Evolutionary conservation across 2,329 filamentous ascomycete genomes (phyloP).

Genomic region (Westerdykella aurantiaca): DNA sequence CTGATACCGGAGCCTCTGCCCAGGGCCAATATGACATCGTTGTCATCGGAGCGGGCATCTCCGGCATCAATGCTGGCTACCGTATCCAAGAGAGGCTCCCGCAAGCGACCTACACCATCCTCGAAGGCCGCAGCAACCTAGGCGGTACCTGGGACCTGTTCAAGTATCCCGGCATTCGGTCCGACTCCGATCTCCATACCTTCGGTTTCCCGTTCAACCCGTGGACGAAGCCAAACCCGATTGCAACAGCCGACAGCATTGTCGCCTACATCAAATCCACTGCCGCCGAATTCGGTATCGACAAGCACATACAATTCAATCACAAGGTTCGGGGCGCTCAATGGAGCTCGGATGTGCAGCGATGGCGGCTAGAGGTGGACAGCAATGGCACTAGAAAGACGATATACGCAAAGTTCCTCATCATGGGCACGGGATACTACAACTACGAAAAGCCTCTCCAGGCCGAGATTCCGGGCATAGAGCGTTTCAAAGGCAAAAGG

Average conservation of each 20-base stretch:
- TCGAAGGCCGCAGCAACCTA: slow-evolving; percentile 60
- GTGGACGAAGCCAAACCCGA: slow-evolving; percentile 51
- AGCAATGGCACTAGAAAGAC: slow-evolving; percentile 32
- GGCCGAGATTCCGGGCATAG: slow-evolving; percentile 59
- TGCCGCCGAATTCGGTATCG: slow-evolving; percentile 41
- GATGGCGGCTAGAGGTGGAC: slow-evolving; percentile 40
- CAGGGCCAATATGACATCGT: slow-evolving; percentile 41
- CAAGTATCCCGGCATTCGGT: slow-evolving; percentile 64
- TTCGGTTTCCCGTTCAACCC: slow-evolving; percentile 62
- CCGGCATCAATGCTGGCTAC: slow-evolving; percentile 70
- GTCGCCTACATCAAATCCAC: slow-evolving; percentile 42
- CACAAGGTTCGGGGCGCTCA: slow-evolving; percentile 39
- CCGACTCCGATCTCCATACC: slow-evolving; percentile 47
- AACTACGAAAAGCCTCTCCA: slow-evolving; percentile 60
- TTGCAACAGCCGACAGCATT: slow-evolving; percentile 43
- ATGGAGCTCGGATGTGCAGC: slow-evolving; percentile 46
- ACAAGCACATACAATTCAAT: slow-evolving; percentile 42
- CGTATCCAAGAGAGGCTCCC: slow-evolving; percentile 58
- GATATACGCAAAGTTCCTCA: slow-evolving; percentile 46
- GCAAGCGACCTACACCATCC: slow-evolving; percentile 55
- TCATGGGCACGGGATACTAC: slow-evolving; percentile 66
- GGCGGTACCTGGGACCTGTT: slow-evolving; percentile 79
- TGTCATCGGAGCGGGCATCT: slow-evolving; percentile 68
- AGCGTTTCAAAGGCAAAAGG: slow-evolving; percentile 57
- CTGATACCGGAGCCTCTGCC: slow-evolving; percentile 7